Evolutionary conservation across 306 rosid species (phyloP).

Genomic region (Myrica gale): DNA sequence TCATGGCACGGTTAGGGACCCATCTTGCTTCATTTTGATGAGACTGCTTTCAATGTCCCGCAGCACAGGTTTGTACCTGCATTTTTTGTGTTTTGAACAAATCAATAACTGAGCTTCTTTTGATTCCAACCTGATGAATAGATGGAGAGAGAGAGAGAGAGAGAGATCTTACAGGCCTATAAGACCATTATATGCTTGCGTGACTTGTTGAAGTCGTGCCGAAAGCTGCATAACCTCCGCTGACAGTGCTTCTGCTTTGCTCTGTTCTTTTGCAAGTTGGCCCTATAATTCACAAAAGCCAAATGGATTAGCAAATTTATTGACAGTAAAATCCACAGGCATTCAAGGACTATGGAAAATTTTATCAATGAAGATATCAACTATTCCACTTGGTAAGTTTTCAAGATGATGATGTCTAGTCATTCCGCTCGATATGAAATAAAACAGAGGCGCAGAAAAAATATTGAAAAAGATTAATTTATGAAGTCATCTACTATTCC

Average conservation of each 20-base stretch:
- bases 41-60: conserved; percentile 78
- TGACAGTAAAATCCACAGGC: background rate
- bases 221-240: conserved; percentile 88
- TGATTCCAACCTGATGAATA: conserved; percentile 4
- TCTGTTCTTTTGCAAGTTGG: conserved; percentile 76
- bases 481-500: too few relatives aligned
- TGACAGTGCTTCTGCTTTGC: conserved; percentile 78
- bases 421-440: too few relatives aligned
- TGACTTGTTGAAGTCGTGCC: conserved; percentile 78
- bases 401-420: too few relatives aligned
- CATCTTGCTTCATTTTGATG: conserved; percentile 81
- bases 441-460: too few relatives aligned
- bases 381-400: too few relatives aligned
- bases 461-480: too few relatives aligned
- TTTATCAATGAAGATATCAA: too few relatives aligned
- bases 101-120: conserved; percentile 13
- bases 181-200: conserved; percentile 75
- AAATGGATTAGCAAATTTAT: conserved; percentile 26
- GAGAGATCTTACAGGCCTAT: conserved; percentile 58
- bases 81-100: conserved; percentile 12
- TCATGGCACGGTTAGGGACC: conserved; percentile 47
- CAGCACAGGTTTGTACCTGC: conserved; percentile 83
- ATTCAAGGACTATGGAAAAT: background rate
- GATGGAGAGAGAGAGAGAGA: background rate
- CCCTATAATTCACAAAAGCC: conserved; percentile 37